Evolutionary conservation across 257 asterid species (phyloP), one percentile per base, ranked within the genome.

Genomic region (Plectranthus barbatus): DNA sequence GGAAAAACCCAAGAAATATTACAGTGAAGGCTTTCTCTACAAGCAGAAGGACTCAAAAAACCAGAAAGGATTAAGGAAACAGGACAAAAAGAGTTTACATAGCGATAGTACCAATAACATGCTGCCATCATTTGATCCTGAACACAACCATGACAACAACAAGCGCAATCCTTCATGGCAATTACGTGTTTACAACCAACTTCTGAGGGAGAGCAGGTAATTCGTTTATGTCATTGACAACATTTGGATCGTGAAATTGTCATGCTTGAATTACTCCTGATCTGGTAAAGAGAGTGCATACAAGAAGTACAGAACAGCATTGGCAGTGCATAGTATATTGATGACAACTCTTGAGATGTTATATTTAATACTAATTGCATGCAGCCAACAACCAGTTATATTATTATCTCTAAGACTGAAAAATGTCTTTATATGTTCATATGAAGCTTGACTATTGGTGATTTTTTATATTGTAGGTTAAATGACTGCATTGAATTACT

Each of bases 201-300:
- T 85, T 61, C 67, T 92, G 75, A 77, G 91, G 81, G 88, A 75
- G 95, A 87, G 74, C 83, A n/a, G 99, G 99, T 89, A 79, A 74
- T 62, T 70, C 62, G 48, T 52, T 60, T 29, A 20, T 36, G 53
- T 55, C 42, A 56, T 37, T 45, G 44, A 21, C 19, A 41, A 42
- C 57, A 51, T 73, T 61, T 42, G 19, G 26, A 31, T 37, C 13
- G 37, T n/a, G 34, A 61, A 56, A 70, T 42, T 39, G 14, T 55
- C 19, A 33, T 5, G 47, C 55, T 51, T 42, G 64, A 45, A 39
- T 64, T 41, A 55, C 24, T 49, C n/a, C 15, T 37, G 23, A 62
- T 67, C 54, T 55, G 60, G 59, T 53, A 19, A 18, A 34, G 60
- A 50, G 18, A 46, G 24, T 48, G 52, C 47, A 23, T 6, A n/a